A percentile compares a stretch with the other conserved stretches of the same genome.
Conservation (phyloP, 2,329 filamentous ascomycete species). For the Sporothrix inflata region DNA sequence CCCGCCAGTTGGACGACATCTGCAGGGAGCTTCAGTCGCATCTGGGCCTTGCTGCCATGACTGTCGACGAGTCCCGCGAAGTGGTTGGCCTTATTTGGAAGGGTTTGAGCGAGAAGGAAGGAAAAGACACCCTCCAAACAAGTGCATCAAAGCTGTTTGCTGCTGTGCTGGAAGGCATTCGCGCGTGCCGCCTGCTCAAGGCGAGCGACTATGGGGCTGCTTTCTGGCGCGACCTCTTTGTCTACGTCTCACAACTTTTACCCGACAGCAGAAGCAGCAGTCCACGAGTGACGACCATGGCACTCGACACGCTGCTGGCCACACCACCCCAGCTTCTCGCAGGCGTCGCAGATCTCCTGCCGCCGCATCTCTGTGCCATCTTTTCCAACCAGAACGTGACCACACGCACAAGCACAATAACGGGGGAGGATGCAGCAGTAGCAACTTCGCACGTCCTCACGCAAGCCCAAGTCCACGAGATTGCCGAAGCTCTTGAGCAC, state of each 20-base stretch:
- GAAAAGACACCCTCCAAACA: neutral
- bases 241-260: neutral
- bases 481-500: constrained; percentile 26
- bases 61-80: constrained; percentile 27
- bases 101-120: neutral
- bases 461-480: neutral
- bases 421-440: neutral
- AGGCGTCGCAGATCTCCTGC: constrained; percentile 21
- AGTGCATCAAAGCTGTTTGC: neutral
- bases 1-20: constrained; percentile 20
- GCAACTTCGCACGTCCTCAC: neutral
- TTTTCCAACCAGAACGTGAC: neutral
- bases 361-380: constrained; percentile 20
- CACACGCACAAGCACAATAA: neutral
- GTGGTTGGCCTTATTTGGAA: constrained; percentile 25
- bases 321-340: constrained; percentile 25
- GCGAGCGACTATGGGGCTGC: constrained; percentile 25
- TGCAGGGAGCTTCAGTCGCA: constrained; percentile 31
- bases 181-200: constrained; percentile 26
- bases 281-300: neutral
- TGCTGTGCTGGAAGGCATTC: constrained; percentile 27
- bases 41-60: constrained; percentile 30
- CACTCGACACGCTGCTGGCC: constrained; percentile 22
- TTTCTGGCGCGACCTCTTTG: constrained; percentile 31
- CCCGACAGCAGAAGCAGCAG: neutral